A percentile compares a stretch with the other conserved stretches of the same genome.
phyloP scores from a whole-genome alignment of 2,329 filamentous ascomycete genomes.

The Raffaelea ambrosiae region DNA sequence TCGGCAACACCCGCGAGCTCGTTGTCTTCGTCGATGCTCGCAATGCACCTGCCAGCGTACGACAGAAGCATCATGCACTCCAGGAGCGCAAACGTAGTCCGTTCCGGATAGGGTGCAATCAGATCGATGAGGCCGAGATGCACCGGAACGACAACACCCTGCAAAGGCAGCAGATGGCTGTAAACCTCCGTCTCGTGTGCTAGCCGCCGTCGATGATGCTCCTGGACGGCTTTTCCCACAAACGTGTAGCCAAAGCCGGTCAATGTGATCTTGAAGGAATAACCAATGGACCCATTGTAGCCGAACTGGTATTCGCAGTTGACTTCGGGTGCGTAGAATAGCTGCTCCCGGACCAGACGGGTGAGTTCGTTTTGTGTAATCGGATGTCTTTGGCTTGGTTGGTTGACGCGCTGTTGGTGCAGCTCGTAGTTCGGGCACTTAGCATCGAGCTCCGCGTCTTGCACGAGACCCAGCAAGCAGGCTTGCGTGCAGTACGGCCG shows the following conservation, averaged over 20 bases:
- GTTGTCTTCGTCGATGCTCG: neutral
- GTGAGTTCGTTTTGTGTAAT: neutral
- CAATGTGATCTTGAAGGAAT: slow-evolving; percentile 10
- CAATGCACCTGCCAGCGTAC: neutral
- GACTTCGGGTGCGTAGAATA: neutral
- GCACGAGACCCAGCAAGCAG: neutral
- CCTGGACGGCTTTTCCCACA: slow-evolving; percentile 7
- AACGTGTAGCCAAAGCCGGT: too few species aligned
- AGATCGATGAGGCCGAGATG: neutral
- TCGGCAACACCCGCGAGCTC: too few species aligned
- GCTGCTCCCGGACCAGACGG: neutral
- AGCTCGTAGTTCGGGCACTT: neutral
- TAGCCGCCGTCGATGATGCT: neutral
- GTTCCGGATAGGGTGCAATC: neutral
- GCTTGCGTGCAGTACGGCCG: neutral
- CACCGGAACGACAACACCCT: neutral
- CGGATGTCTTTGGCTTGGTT: neutral
- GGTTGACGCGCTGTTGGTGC: neutral
- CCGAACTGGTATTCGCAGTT: neutral
- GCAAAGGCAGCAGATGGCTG: neutral
- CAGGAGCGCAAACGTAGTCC: neutral
- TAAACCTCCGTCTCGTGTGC: neutral
- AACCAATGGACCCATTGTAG: slow-evolving; percentile 1
- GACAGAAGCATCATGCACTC: neutral
- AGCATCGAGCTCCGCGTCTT: neutral